Evolutionary conservation across 495 filamentous ascomycete species (phyloP).

Genomic region (Aspergillus bertholletiae): DNA sequence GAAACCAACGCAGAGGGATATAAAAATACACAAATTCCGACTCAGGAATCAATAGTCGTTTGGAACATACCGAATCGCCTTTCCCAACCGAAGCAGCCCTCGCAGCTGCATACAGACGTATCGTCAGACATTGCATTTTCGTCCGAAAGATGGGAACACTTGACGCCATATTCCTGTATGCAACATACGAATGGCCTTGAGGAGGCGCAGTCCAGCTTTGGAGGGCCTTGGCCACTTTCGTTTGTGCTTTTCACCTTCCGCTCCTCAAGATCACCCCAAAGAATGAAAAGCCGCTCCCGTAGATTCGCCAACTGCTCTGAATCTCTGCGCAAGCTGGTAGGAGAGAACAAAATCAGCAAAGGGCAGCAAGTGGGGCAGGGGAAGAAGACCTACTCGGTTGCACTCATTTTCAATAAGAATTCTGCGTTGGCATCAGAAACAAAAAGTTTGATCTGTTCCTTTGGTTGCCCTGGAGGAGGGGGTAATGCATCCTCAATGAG

Average conservation of each 20-base stretch:
- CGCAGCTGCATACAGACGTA: slow-evolving; percentile 20
- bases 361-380: not conserved
- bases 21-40: not conserved
- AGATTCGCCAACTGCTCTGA: slow-evolving; percentile 43
- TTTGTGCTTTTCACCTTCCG: slow-evolving; percentile 34
- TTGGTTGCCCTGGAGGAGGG: slow-evolving; percentile 26
- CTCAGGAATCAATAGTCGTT: slow-evolving; percentile 37
- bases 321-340: slow-evolving; percentile 52
- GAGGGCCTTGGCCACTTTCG: not conserved
- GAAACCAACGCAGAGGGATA: not conserved
- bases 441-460: slow-evolving; percentile 54
- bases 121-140: slow-evolving; percentile 16
- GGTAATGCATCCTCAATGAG: slow-evolving; percentile 59
- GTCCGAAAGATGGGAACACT: slow-evolving; percentile 27
- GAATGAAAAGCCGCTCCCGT: slow-evolving; percentile 66
- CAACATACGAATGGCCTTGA: slow-evolving; percentile 36
- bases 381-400: slow-evolving; percentile 56
- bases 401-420: slow-evolving; percentile 61
- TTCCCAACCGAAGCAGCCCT: slow-evolving; percentile 46
- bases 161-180: slow-evolving; percentile 54
- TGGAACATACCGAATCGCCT: slow-evolving; percentile 47
- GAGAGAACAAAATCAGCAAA: slow-evolving; percentile 1
- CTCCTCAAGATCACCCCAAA: slow-evolving; percentile 89
- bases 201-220: slow-evolving; percentile 14
- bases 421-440: slow-evolving; percentile 65